These are phyloP conservation scores for Pseudogymnoascus sp. DNA, from an alignment of 2,329 filamentous ascomycete genomes.

Conservation along the genomic window DNA sequence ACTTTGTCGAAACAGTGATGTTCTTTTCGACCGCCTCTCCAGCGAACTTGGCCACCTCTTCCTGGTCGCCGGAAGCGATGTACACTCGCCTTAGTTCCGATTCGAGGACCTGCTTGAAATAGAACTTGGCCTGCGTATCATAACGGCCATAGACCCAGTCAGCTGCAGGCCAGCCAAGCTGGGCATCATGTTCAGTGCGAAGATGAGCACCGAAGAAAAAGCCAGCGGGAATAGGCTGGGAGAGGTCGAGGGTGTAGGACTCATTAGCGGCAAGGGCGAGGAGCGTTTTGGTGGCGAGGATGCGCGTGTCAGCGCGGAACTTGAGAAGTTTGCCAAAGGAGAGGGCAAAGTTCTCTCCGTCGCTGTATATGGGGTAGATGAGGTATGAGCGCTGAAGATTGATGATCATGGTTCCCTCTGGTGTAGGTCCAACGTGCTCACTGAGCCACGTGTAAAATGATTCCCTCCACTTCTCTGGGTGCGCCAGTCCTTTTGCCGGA, in stretches of 20 bases:
- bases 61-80: constrained; percentile 14
- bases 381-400: constrained; percentile 20
- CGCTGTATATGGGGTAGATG: constrained; percentile 20
- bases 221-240: constrained; percentile 11
- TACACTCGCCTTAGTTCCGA: constrained; percentile 14
- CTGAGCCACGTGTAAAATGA: constrained; percentile 62
- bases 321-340: constrained; percentile 23
- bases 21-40: constrained; percentile 8
- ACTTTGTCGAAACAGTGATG: constrained; percentile 14
- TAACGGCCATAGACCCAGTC: constrained; percentile 19
- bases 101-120: constrained; percentile 11
- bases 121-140: constrained; percentile 14
- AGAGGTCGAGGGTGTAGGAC: constrained; percentile 9
- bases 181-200: constrained; percentile 22
- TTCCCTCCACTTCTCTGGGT: constrained; percentile 22
- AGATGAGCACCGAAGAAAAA: constrained; percentile 23
- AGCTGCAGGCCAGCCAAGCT: constrained; percentile 17
- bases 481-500: constrained; percentile 18
- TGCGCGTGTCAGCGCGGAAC: constrained; percentile 18
- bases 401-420: constrained; percentile 16
- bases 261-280: neutral
- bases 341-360: constrained; percentile 17
- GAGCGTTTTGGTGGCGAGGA: constrained; percentile 20
- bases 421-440: constrained; percentile 75
- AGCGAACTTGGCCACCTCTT: constrained; percentile 10